phyloP scores from a whole-genome alignment of 1,284 basidiomycete species.

The Sanghuangporus sanghuang region DNA sequence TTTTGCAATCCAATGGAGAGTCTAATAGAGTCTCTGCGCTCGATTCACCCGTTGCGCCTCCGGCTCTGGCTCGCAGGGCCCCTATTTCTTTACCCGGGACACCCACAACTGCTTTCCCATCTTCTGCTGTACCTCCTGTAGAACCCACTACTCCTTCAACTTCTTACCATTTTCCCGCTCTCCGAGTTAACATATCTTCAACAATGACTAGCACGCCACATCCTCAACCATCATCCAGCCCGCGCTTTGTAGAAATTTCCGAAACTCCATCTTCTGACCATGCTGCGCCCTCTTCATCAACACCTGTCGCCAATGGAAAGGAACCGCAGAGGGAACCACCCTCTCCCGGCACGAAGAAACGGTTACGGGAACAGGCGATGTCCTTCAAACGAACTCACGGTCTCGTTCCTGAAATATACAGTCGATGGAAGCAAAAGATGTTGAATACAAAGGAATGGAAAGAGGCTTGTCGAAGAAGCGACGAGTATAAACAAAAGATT shows the following conservation, averaged over 20 bases:
- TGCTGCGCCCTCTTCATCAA: not conserved
- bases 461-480: slow-evolving; percentile 54
- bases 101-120: slow-evolving; percentile 10
- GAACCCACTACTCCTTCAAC: slow-evolving; percentile 11
- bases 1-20: not conserved
- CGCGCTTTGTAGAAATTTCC: not conserved
- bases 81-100: slow-evolving; percentile 17
- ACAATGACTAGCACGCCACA: not conserved
- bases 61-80: slow-evolving; percentile 9
- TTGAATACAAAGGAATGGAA: slow-evolving; percentile 45
- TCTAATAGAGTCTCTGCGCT: slow-evolving; percentile 6
- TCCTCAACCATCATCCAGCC: not conserved
- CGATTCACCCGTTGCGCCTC: slow-evolving; percentile 16
- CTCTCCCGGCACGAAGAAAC: not conserved
- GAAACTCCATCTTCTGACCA: not conserved
- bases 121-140: slow-evolving; percentile 9
- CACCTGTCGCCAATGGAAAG: not conserved
- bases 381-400: slow-evolving; percentile 33
- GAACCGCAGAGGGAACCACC: not conserved
- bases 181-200: not conserved
- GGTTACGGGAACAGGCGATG: slow-evolving; percentile 26
- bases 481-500: slow-evolving; percentile 51
- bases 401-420: slow-evolving; percentile 33
- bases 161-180: slow-evolving; percentile 5
- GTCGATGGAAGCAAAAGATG: slow-evolving; percentile 39